Evolutionary conservation across 495 filamentous ascomycete genomes (phyloP).

Genomic region (Opeltia flavorubescens): DNA sequence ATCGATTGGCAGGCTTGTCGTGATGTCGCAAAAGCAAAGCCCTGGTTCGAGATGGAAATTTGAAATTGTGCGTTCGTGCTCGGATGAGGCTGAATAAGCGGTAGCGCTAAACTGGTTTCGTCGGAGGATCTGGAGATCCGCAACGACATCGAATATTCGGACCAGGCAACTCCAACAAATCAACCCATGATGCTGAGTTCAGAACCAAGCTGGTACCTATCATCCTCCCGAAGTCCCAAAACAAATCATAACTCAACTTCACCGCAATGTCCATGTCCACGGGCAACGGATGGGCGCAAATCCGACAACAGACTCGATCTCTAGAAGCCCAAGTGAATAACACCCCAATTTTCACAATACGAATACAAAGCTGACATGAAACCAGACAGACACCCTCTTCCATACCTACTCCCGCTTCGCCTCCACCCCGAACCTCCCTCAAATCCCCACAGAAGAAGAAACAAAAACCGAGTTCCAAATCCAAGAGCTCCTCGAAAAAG

Average conservation of each 20-base stretch:
- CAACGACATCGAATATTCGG: too few species aligned
- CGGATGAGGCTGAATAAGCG: too few species aligned
- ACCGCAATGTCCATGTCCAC: conserved; percentile 54
- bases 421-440: conserved; percentile 61
- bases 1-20: background rate
- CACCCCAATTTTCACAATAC: conserved; percentile 8
- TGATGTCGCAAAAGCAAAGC: conserved; percentile 5
- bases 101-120: too few species aligned
- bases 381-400: conserved; percentile 80
- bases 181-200: too few species aligned
- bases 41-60: too few species aligned
- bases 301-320: conserved; percentile 81
- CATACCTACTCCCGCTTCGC: conserved; percentile 93
- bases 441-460: conserved; percentile 78
- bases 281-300: conserved; percentile 83
- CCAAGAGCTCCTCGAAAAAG: conserved; percentile 71
- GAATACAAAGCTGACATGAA: background rate
- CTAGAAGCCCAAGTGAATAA: conserved; percentile 75
- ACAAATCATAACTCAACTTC: background rate
- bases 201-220: too few species aligned
- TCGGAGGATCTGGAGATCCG: too few species aligned
- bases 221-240: background rate
- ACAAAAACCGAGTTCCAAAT: conserved; percentile 62
- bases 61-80: too few species aligned
- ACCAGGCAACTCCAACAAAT: too few species aligned